phyloP scores from a whole-genome alignment of 2,329 filamentous ascomycete genomes.

The Monosporascus ibericus region DNA sequence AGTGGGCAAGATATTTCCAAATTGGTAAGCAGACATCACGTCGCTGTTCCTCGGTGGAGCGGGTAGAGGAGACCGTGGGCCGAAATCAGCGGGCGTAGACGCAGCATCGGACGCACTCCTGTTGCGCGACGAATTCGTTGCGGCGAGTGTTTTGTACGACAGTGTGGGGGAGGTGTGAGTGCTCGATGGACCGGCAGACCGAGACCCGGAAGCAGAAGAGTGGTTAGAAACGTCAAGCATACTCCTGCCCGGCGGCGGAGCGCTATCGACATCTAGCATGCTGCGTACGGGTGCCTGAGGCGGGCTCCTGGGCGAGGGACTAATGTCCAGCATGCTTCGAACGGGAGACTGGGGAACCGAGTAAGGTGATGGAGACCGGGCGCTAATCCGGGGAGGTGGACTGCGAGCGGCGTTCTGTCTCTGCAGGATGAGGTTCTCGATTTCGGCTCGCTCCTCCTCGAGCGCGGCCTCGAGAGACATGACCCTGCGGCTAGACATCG shows the following conservation, averaged over 20 bases:
- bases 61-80: conserved; percentile 28
- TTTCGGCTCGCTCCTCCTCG: conserved; percentile 27
- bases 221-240: conserved; percentile 44
- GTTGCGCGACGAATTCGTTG: conserved; percentile 30
- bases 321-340: conserved; percentile 61
- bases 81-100: conserved; percentile 41
- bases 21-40: conserved; percentile 52
- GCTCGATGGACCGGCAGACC: conserved; percentile 30
- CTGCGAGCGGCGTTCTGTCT: conserved; percentile 17
- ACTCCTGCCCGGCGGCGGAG: conserved; percentile 38
- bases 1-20: conserved; percentile 51
- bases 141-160: conserved; percentile 25
- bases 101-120: conserved; percentile 52
- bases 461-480: conserved; percentile 29
- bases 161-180: conserved; percentile 42
- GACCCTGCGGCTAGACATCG: conserved; percentile 21
- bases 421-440: conserved; percentile 23
- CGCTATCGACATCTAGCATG: conserved; percentile 55
- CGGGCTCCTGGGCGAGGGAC: conserved; percentile 34
- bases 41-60: conserved; percentile 26
- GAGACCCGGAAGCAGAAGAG: conserved; percentile 19
- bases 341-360: conserved; percentile 57
- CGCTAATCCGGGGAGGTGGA: conserved; percentile 17
- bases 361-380: conserved; percentile 48
- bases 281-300: conserved; percentile 54